A percentile compares a stretch with the other conserved stretches of the same genome.
Evolutionary conservation across 805 yeast species (phyloP).

Genomic region (Priceomyces haplophilus): DNA sequence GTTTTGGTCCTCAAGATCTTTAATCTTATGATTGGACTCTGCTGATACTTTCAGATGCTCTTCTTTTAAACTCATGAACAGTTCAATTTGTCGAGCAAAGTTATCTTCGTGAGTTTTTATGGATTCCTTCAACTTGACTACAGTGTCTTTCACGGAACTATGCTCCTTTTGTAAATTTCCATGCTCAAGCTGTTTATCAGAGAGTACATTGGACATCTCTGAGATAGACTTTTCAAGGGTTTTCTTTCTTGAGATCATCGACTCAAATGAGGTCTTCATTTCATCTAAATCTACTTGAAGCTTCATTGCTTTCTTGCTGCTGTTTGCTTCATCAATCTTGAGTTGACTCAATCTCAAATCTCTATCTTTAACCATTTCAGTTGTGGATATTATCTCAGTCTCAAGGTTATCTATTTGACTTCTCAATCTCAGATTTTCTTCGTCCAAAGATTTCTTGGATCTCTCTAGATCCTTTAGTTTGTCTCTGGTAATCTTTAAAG

Average conservation of each 20-base stretch:
- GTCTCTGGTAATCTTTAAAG: conserved; percentile 49
- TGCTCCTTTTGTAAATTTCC: conserved; percentile 9
- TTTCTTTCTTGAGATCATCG: conserved; percentile 25
- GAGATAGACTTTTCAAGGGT: conserved; percentile 25
- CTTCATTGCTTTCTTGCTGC: conserved; percentile 26
- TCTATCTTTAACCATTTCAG: conserved; percentile 40
- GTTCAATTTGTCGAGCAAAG: background rate
- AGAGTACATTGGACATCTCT: conserved; percentile 14
- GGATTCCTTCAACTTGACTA: conserved; percentile 7
- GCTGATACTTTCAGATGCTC: conserved; percentile 1
- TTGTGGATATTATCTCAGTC: conserved; percentile 28
- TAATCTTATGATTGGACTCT: conserved; percentile 5
- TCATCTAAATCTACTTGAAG: conserved; percentile 27
- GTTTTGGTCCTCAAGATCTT: conserved; percentile 9
- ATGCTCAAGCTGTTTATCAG: conserved; percentile 1
- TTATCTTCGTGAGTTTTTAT: conserved; percentile 14
- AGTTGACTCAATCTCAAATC: conserved; percentile 39
- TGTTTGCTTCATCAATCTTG: conserved; percentile 29
- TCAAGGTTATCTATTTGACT: conserved; percentile 32
- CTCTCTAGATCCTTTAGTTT: conserved; percentile 38
- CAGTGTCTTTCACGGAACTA: background rate
- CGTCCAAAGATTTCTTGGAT: conserved; percentile 25
- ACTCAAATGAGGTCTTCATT: conserved; percentile 28
- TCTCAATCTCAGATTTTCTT: conserved; percentile 39
- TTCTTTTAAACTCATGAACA: background rate